phyloP scores from a whole-genome alignment of 2,329 filamentous ascomycete genomes.

The Alternaria atra region DNA sequence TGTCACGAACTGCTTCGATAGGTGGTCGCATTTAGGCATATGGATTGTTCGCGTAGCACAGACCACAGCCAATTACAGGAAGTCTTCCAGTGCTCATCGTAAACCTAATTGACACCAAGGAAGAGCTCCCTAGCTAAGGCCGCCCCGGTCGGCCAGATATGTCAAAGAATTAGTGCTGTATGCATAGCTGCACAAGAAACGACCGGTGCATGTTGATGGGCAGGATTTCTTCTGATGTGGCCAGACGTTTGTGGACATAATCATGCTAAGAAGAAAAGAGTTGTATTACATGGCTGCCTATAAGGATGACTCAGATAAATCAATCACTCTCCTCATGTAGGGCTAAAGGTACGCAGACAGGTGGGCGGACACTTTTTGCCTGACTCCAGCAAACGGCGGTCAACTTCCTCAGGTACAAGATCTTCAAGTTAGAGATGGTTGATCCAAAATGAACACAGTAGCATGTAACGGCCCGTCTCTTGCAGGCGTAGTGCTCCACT shows the following conservation, averaged over 20 bases:
- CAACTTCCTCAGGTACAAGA: neutral
- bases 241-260: neutral
- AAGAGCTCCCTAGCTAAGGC: neutral
- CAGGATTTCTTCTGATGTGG: neutral
- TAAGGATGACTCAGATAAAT: neutral
- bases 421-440: slow-evolving; percentile 1
- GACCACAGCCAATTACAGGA: neutral
- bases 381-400: neutral
- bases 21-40: neutral
- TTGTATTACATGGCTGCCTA: neutral
- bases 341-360: neutral
- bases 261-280: slow-evolving; percentile 1
- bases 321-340: slow-evolving; percentile 1
- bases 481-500: neutral
- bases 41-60: neutral
- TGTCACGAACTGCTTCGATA: neutral
- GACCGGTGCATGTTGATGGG: neutral
- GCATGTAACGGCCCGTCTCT: neutral
- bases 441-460: neutral
- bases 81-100: neutral
- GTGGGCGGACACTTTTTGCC: neutral
- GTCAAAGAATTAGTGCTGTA: neutral
- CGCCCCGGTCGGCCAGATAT: neutral
- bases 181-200: neutral
- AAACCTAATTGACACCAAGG: neutral